Base-by-base conservation (phyloP, 164 flowering plant species). In the Echeveria elegans region DNA sequence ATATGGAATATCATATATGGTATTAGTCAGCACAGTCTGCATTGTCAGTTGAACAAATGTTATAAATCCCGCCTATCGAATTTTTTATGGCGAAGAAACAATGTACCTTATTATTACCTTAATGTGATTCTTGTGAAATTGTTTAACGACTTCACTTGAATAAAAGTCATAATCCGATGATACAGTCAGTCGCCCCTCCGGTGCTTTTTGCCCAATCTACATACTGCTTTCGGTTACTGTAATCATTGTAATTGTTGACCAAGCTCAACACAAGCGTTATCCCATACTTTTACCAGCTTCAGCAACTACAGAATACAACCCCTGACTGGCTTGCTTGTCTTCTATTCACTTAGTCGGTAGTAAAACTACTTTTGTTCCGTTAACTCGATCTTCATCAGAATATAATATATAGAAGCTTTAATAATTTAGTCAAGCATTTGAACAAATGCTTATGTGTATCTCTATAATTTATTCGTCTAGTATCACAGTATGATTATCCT, bases 221-320 rank as follows among this genome's bases (percentile, higher is more conserved):
- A 76, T 87, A 87, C 81, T 87, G 92, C 70, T 81, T 79, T 72
- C 79, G 87, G 32, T 93, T 91, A 11, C 96, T 93, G 71, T 82
- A 82, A 74, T 80, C 80, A 0, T 86, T 84, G 68, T 82, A 89
- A 76, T 89, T 86, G 69, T 89, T 88, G 21, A 69, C 88, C 48
- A 89, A 83, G 78, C 93, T 86, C 66, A 88, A n/a, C 45, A 88
- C 79, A 38, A 87, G 81, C 81, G 78, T 83, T 30, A 89, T 82
- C 45, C 93, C 89, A 69, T 83, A 75, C 73, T 73, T 88, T n/a
- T n/a, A 71, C 88, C 83, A 0, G 93, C 91, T 73, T 89, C 93
- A 56, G 86, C 76, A n/a, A 88, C 69, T 24, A 83, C 91, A 79
- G 85, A 86, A 81, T 89, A 92, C 78, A 90, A 70, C 28, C 88